phyloP scores from a whole-genome alignment of 331 rosid genomes.

The Dryas integrifolia region DNA sequence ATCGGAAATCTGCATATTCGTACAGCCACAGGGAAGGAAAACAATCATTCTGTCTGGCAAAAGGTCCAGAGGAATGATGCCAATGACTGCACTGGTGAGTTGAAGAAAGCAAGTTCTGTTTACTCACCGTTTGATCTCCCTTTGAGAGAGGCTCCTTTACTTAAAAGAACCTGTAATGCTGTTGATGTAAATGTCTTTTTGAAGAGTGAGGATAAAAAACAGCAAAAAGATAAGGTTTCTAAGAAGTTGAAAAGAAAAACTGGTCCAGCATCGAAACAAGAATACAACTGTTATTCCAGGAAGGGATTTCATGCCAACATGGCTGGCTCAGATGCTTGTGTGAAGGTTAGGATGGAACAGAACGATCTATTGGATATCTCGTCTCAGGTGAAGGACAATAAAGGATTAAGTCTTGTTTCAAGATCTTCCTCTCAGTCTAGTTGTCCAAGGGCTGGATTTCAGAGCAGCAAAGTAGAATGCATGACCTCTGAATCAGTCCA shows the following conservation, averaged over 20 bases:
- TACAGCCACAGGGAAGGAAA: constrained; percentile 51
- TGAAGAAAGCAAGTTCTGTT: constrained; percentile 45
- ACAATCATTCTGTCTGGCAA: constrained; percentile 72
- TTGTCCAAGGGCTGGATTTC: constrained; percentile 23
- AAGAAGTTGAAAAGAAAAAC: constrained; percentile 50
- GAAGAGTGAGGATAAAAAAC: constrained; percentile 43
- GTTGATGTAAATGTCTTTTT: constrained; percentile 23
- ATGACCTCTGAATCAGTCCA: constrained; percentile 39
- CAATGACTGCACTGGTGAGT: constrained; percentile 37
- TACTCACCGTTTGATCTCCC: constrained; percentile 32
- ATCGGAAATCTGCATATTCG: constrained; percentile 42
- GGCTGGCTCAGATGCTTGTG: constrained; percentile 38
- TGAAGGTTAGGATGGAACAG: constrained; percentile 33
- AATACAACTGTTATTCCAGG: constrained; percentile 39
- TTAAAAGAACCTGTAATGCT: constrained; percentile 33
- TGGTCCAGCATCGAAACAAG: constrained; percentile 39
- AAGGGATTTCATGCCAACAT: constrained; percentile 40
- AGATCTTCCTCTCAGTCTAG: constrained; percentile 36
- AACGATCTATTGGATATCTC: constrained; percentile 35
- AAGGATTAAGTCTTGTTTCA: constrained; percentile 28
- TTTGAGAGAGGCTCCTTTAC: constrained; percentile 38
- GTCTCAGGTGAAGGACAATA: constrained; percentile 37
- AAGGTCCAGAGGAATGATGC: constrained; percentile 63
- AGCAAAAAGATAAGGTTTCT: constrained; percentile 36
- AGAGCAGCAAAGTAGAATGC: constrained; percentile 32